A percentile compares a stretch with the other conserved stretches of the same genome.
Evolutionary conservation across 768 basidiomycete genomes (phyloP).

Genomic region (Tulasnella calospora): DNA sequence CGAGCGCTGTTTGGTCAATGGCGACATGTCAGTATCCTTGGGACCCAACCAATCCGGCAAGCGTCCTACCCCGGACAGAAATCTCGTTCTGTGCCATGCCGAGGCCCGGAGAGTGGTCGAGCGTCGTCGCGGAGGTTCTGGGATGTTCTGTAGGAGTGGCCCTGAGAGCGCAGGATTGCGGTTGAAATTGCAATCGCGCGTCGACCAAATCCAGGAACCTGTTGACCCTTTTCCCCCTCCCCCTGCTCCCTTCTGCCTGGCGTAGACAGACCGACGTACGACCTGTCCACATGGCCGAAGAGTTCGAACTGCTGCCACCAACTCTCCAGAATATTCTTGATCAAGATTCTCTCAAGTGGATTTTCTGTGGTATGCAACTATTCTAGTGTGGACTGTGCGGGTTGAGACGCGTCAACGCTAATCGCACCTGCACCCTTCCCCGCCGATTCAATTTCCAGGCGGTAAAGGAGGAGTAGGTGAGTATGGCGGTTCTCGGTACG

Average conservation of each 20-base stretch:
- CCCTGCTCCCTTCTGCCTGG: neutral
- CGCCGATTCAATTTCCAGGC: slow-evolving; percentile 46
- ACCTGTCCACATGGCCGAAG: neutral
- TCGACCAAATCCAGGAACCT: slow-evolving; percentile 5
- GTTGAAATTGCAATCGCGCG: slow-evolving; percentile 8
- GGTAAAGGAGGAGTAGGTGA: slow-evolving; percentile 97
- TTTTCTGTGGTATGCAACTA: slow-evolving; percentile 86
- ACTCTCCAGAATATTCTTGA: slow-evolving; percentile 93
- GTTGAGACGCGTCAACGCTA: neutral
- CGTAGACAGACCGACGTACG: neutral
- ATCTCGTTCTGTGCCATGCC: neutral
- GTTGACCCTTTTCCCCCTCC: slow-evolving; percentile 12
- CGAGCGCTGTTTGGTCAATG: slow-evolving; percentile 53
- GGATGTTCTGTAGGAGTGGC: slow-evolving; percentile 2
- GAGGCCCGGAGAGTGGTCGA: neutral
- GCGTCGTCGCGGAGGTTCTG: neutral
- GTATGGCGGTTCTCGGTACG: slow-evolving; percentile 33
- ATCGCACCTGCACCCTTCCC: neutral
- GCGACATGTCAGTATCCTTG: too few relatives aligned
- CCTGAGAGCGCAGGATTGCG: neutral
- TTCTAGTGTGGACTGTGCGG: neutral
- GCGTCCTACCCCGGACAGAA: slow-evolving; percentile 14
- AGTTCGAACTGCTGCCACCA: slow-evolving; percentile 57
- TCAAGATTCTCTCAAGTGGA: slow-evolving; percentile 93
- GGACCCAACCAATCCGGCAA: neutral